phyloP scores from a whole-genome alignment of 805 yeast species.

The Wickerhamomyces pijperi region DNA sequence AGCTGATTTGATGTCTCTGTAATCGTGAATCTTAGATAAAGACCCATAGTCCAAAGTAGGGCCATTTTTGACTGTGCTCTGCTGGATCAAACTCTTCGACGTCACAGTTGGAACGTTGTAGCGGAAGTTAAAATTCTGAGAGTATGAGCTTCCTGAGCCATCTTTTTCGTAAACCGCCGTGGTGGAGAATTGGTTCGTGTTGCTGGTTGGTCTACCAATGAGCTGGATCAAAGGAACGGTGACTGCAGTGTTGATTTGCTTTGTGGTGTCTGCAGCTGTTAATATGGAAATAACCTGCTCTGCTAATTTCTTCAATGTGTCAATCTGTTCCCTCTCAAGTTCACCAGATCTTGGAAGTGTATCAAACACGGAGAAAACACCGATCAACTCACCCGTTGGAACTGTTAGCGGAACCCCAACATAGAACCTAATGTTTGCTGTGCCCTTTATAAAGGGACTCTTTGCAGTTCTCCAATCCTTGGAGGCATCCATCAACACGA shows the following conservation, averaged over 20 bases:
- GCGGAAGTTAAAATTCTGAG: conserved; percentile 34
- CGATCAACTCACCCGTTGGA: conserved; percentile 32
- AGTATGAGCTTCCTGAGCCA: conserved; percentile 54
- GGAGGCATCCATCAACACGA: conserved; percentile 47
- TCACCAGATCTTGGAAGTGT: conserved; percentile 23
- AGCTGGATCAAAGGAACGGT: conserved; percentile 14
- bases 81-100: conserved; percentile 3
- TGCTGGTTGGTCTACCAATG: conserved; percentile 50
- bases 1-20: conserved; percentile 34
- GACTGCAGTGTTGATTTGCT: not conserved
- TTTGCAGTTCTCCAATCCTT: conserved; percentile 58
- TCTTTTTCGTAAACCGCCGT: conserved; percentile 45
- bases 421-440: conserved; percentile 51
- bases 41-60: conserved; percentile 22
- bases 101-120: conserved; percentile 23
- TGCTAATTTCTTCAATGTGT: conserved; percentile 26
- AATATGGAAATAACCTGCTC: conserved; percentile 31
- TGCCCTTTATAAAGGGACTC: conserved; percentile 54
- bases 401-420: conserved; percentile 48
- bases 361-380: conserved; percentile 51
- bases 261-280: conserved; percentile 20
- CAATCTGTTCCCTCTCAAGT: conserved; percentile 25
- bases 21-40: conserved; percentile 24
- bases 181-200: conserved; percentile 20
- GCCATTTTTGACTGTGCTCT: conserved; percentile 6